Base-by-base conservation (phyloP, 352 stramenopile genomes). In the Phytopythium aichiense region DNA sequence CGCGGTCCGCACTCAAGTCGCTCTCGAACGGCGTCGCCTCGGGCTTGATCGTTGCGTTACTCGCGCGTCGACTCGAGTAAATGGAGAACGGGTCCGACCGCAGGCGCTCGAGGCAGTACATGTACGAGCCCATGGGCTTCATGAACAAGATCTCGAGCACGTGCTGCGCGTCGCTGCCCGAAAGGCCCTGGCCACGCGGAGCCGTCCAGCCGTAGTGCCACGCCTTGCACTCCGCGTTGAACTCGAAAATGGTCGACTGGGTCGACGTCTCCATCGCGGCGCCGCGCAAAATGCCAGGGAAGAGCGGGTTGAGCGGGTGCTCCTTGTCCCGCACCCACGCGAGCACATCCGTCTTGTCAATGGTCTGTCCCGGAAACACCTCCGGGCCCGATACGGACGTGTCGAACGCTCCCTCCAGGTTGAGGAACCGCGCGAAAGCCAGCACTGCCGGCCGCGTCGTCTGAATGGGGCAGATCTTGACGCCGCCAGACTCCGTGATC, bases 151-250 rank as follows among this genome's bases (percentile, higher is more conserved):
- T 76, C 65, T 93, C 84, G 2, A 93, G 67, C 37, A 91, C 80
- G 52, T 93, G 84, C 56, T 90, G 81, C 2, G 82, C 77, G 64
- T 93, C 84, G 30, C 79, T 91, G 8, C 84, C 84, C n/a, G 75
- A 88, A 13, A 92, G 63, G 1, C 84, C 84, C 48, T 93, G 84
- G 0, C 84, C 84, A 25, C 84, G 82, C 11, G 84, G 84, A 0
- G 84, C 82, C 1, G 84, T 90, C 84, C 84, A 96, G 12, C 88
- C 88, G 22, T 96, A 95, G 62, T 96, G 88, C 88, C 88, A 96
- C 1, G 84, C 88, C 68, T 95, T 95, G 63, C 84, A 92, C 58
- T 94, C 82, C 4, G 80, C 74, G 43, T 96, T 96, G 63, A 96
- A 95, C 68, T 95, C 85, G 43, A 95, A 96, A 58, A 90, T 91